Evolutionary conservation across 2,329 filamentous ascomycete genomes (phyloP), one percentile per base, ranked within the genome.

Genomic region (Alternaria tenuissima): DNA sequence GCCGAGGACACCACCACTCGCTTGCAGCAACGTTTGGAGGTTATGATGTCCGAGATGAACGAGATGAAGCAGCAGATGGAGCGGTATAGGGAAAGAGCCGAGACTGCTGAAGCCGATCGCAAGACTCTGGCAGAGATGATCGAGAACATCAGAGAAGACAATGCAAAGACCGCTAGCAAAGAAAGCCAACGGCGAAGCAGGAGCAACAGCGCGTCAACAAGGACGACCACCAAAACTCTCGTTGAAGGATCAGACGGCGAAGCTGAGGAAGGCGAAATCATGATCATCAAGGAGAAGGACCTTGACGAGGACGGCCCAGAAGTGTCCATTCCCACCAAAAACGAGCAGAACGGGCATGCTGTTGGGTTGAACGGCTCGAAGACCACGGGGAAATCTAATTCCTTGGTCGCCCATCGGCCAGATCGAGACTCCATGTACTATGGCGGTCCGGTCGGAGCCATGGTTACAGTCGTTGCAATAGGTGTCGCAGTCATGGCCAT

Each of bases 61-160:
- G 89, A 90, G 58, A 88, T 97, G 82, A 91, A 89, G 78, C 84
- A 89, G 63, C 90, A 96, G 75, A 89, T 97, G 75, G 90, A 95
- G 55, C 81, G 84, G 7, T 97, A 92, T 81, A 90, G 90, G 70
- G 82, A 87, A 57, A 88, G 92, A 30, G 93, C 93, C 8, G 91
- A 97, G 76, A 85, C 83, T 59, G 94, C 93, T 4, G 94, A 98
- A 76, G 82, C 86, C 8, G 93, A 97, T 55, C 88, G 90, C 55
- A 89, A 91, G 76, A 90, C 90, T 1, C 81, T 99, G 44, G 89
- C 91, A 1, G 92, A 97, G 74, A 95, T 98, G 92, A 89, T 97
- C 12, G 84, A 92, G 69, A 89, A 90, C 66, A 90, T 97, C 57
- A 88, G 93, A 54, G 85, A 83, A 69, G 89, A 93, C 68, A 88